Evolutionary conservation across 139 green algal genomes (phyloP).

Genomic region (Zygnema circumcarinatum): DNA sequence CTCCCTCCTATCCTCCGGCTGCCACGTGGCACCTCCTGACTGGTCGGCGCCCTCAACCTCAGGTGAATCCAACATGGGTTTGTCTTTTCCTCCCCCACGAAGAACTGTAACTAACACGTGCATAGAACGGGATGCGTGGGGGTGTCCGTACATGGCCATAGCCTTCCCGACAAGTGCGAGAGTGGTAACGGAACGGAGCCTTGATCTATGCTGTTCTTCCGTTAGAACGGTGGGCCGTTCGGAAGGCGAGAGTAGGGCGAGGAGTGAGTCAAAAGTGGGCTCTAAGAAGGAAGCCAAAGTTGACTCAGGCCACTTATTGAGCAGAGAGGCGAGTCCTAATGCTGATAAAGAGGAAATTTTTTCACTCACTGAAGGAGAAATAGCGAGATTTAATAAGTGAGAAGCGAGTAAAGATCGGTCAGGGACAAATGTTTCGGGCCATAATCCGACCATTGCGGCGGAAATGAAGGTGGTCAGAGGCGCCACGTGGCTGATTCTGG

Average conservation of each 20-base stretch:
- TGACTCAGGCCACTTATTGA: constrained; percentile 27
- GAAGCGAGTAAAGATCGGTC: neutral
- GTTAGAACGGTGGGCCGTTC: neutral
- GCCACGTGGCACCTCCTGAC: neutral
- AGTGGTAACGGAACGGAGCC: neutral
- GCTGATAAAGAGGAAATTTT: too few relatives aligned
- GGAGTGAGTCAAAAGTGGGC: neutral
- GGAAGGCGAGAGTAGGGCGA: neutral
- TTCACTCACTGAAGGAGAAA: neutral
- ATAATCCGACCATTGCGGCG: neutral
- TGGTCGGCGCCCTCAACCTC: too few relatives aligned
- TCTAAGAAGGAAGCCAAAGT: neutral
- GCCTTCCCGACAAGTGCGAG: constrained; percentile 15
- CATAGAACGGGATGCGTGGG: neutral
- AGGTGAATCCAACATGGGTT: neutral
- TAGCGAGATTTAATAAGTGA: neutral
- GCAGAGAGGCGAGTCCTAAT: constrained; percentile 5
- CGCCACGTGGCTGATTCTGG: neutral
- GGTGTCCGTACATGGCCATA: neutral
- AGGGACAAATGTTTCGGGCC: neutral
- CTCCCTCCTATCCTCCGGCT: neutral
- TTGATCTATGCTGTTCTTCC: neutral
- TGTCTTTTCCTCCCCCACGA: neutral
- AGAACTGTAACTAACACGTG: neutral
- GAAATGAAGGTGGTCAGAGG: neutral